These are phyloP conservation scores for Zizania latifolia DNA, from an alignment of 176 grass and related monocot genomes.

Conservation along the genomic window DNA sequence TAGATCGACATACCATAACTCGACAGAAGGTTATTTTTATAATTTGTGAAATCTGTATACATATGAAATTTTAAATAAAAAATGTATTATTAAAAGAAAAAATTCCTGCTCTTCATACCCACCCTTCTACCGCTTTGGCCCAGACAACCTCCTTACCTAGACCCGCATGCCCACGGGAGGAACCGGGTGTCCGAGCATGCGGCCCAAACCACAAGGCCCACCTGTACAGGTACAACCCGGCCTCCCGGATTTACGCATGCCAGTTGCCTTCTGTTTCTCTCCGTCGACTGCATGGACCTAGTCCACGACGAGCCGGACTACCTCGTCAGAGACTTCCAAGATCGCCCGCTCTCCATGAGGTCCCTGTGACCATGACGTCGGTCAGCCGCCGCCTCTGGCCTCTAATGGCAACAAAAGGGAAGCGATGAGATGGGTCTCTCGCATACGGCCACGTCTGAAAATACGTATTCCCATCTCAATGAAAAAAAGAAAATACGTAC, in stretches of 20 bases:
- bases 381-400: neutral
- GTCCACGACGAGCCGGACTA: slow-evolving; percentile 9
- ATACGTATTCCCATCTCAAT: no score
- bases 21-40: no score
- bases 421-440: neutral
- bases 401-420: neutral
- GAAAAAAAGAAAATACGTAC: no score
- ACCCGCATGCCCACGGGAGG: neutral
- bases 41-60: no score
- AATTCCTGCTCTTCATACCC: no score
- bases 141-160: neutral
- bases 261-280: no score
- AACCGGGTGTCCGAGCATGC: neutral
- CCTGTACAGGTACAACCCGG: no score
- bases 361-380: neutral
- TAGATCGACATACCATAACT: no score
- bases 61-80: no score
- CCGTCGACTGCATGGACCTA: neutral
- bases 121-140: neutral
- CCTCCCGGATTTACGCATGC: no score
- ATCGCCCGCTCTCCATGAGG: neutral
- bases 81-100: no score
- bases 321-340: neutral
- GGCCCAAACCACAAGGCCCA: neutral
- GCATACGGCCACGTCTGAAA: neutral